These are phyloP conservation scores for Sonneratia alba DNA, from an alignment of 345 rosid genomes.

Conservation along the genomic window DNA sequence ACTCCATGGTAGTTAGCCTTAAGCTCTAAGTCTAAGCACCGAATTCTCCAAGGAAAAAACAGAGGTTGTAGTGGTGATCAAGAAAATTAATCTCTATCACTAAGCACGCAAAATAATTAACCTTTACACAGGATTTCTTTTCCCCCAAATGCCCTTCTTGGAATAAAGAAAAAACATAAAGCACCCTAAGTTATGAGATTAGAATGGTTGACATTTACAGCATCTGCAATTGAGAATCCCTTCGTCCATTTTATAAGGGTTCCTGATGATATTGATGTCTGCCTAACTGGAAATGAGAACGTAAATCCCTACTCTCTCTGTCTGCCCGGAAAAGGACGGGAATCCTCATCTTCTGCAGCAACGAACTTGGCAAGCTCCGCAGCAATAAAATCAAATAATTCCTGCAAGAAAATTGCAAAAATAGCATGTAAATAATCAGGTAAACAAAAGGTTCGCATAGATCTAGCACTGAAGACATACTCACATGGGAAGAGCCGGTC, in stretches of 20 bases:
- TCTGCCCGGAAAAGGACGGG: slow-evolving; percentile 44
- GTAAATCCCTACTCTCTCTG: slow-evolving; percentile 92
- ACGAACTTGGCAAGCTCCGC: slow-evolving; percentile 56
- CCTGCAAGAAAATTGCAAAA: slow-evolving; percentile 24
- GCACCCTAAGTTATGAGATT: background rate
- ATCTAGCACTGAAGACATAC: slow-evolving; percentile 15
- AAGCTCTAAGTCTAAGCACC: no score
- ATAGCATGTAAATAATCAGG: slow-evolving; percentile 6
- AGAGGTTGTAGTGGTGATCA: no score
- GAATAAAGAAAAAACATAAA: no score
- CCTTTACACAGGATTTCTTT: no score
- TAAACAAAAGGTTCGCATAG: background rate
- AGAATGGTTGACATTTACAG: slow-evolving; percentile 21
- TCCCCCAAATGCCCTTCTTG: no score
- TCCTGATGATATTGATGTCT: slow-evolving; percentile 70
- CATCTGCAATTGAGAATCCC: slow-evolving; percentile 74
- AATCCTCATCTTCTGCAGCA: slow-evolving; percentile 54
- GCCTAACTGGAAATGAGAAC: slow-evolving; percentile 87
- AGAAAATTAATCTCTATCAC: no score
- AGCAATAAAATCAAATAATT: slow-evolving; percentile 26
- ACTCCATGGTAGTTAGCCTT: no score
- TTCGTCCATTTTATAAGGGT: slow-evolving; percentile 89
- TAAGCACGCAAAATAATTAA: no score
- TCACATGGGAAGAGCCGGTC: slow-evolving; percentile 62
- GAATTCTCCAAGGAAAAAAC: no score